phyloP scores from a whole-genome alignment of 805 yeast genomes.

The Yarrowia keelungensis region DNA sequence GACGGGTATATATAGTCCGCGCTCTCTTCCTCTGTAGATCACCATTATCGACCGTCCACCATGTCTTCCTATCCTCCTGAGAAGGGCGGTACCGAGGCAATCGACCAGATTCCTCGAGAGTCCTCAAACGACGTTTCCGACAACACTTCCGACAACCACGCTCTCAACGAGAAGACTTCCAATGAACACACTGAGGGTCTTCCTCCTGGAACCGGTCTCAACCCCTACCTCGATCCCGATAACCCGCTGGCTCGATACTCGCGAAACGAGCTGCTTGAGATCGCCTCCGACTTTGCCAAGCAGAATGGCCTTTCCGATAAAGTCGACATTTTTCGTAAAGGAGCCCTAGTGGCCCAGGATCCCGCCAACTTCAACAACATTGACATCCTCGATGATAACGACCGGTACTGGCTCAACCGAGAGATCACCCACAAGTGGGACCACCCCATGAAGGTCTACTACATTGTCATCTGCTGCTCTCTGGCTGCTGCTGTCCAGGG shows the following conservation, averaged over 20 bases:
- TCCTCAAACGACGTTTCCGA: not conserved
- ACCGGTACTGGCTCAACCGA: constrained; percentile 50
- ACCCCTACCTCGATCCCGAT: constrained; percentile 15
- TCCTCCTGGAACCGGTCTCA: not conserved
- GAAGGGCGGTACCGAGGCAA: constrained; percentile 4
- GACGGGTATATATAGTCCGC: constrained; percentile 6
- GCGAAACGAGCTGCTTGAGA: constrained; percentile 10
- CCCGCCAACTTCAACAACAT: constrained; percentile 50
- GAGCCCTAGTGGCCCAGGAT: constrained; percentile 65
- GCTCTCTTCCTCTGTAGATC: not conserved
- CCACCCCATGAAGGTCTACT: constrained; percentile 54
- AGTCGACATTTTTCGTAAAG: constrained; percentile 49
- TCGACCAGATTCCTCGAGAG: not conserved
- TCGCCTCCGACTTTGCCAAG: constrained; percentile 1
- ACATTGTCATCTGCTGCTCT: constrained; percentile 65
- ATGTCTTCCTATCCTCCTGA: constrained; percentile 2
- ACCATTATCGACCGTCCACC: not conserved
- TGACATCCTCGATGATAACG: constrained; percentile 49
- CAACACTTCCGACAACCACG: constrained; percentile 21
- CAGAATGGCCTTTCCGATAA: constrained; percentile 9
- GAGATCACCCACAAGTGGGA: constrained; percentile 59
- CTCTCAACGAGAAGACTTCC: constrained; percentile 5
- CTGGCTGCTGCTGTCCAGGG: constrained; percentile 75
- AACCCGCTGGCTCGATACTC: constrained; percentile 25
- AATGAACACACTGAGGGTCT: constrained; percentile 3